Conservation (phyloP, 805 yeast genomes). For the Candida nemodendra region DNA sequence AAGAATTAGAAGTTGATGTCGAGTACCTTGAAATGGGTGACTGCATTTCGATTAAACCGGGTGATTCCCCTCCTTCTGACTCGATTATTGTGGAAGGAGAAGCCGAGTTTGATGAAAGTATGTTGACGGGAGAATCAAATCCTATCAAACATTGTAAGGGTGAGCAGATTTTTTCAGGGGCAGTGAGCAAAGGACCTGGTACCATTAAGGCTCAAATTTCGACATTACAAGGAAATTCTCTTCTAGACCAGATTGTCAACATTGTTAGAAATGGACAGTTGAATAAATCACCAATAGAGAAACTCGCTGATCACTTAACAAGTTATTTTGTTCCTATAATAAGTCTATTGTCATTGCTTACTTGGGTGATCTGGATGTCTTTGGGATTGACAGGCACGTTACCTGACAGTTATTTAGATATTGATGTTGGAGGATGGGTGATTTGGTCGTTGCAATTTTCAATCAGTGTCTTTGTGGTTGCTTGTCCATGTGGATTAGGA, state of each 20-base stretch:
- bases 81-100: constrained; percentile 48
- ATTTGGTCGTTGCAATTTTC: constrained; percentile 79
- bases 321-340: constrained; percentile 74
- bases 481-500: constrained; percentile 86
- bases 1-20: constrained; percentile 33
- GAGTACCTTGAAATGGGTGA: constrained; percentile 53
- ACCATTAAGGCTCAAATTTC: constrained; percentile 54
- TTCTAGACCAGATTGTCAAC: constrained; percentile 66
- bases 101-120: constrained; percentile 58
- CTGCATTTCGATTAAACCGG: constrained; percentile 45
- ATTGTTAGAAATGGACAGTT: constrained; percentile 74
- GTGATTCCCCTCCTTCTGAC: constrained; percentile 62
- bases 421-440: constrained; percentile 70
- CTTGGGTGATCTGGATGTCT: constrained; percentile 69
- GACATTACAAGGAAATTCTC: constrained; percentile 60
- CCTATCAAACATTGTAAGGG: constrained; percentile 60
- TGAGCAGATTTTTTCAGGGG: constrained; percentile 71
- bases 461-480: constrained; percentile 76
- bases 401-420: constrained; percentile 56
- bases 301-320: constrained; percentile 65
- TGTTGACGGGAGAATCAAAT: constrained; percentile 58
- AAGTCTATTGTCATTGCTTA: constrained; percentile 53
- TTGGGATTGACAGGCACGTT: constrained; percentile 54
- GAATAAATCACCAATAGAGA: constrained; percentile 70
- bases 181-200: constrained; percentile 59